Conservation (phyloP, 139 green algal species). For the Tetradesmus lagerheimii region DNA sequence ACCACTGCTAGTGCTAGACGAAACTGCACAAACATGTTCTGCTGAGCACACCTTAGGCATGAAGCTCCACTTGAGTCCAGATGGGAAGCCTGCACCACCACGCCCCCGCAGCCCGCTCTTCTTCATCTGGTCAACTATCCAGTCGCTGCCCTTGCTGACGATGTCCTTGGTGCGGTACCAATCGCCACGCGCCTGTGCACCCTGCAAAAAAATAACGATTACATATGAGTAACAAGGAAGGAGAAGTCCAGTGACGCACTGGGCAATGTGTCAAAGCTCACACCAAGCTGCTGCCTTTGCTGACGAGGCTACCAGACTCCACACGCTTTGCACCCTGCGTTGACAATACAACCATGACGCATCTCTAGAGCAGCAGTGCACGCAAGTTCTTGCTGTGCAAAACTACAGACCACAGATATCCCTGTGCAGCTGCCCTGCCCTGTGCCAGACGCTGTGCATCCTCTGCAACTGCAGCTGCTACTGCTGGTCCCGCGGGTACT, state of each 20-base stretch:
- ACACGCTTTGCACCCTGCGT: no score
- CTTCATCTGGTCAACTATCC: constrained; percentile 99
- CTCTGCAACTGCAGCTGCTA: neutral
- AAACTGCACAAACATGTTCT: neutral
- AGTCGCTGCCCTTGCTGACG: constrained; percentile 90
- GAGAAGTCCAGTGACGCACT: no score
- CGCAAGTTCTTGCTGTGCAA: no score
- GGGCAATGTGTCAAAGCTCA: no score
- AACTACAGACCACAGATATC: no score
- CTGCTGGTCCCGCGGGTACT: no score
- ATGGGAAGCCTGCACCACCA: constrained; percentile 97
- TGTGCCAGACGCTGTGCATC: no score
- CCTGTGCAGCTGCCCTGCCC: no score
- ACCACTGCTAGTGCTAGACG: neutral
- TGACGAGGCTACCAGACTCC: no score
- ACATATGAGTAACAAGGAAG: neutral
- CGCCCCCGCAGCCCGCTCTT: constrained; percentile 94
- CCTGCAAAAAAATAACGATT: constrained; percentile 45
- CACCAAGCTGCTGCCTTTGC: no score
- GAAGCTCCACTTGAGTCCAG: constrained; percentile 98
- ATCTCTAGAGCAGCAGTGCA: no score
- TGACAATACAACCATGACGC: no score
- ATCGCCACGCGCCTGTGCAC: constrained; percentile 73
- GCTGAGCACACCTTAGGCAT: constrained; percentile 90
- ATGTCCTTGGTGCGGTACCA: constrained; percentile 94